These are phyloP conservation scores for Corylus americana DNA, from an alignment of 306 rosid species.

Conservation along the genomic window DNA sequence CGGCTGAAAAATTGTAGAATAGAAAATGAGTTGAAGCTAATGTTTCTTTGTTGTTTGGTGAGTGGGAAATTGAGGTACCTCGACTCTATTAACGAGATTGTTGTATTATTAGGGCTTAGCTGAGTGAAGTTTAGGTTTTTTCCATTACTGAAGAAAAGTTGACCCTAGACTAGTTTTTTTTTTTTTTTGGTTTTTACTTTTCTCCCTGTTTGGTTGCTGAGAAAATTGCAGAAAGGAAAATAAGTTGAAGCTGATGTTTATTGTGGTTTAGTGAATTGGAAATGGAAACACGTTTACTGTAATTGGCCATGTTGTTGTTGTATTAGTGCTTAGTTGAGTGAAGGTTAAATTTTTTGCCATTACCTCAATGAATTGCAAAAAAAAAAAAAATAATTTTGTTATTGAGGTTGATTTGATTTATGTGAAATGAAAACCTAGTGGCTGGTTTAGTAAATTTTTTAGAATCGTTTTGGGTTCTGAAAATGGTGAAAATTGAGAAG, in stretches of 20 bases:
- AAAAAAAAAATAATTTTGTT: neutral
- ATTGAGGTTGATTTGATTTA: neutral
- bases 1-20: too few relatives aligned
- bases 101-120: neutral
- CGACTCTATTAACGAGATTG: too few relatives aligned
- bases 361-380: neutral
- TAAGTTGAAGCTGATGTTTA: neutral
- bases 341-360: neutral
- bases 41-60: too few relatives aligned
- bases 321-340: neutral
- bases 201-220: neutral
- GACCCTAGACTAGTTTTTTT: too few relatives aligned
- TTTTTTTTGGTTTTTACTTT: neutral
- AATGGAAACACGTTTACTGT: too few relatives aligned
- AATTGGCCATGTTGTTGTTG: neutral
- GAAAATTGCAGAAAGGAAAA: neutral
- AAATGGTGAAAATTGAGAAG: too few relatives aligned
- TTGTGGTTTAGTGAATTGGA: too few relatives aligned
- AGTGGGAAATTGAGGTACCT: too few relatives aligned
- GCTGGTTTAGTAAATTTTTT: too few relatives aligned
- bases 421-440: neutral
- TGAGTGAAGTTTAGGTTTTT: neutral
- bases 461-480: too few relatives aligned
- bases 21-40: too few relatives aligned
- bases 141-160: too few relatives aligned